Base-by-base conservation (phyloP, 768 basidiomycete genomes). In the Macrocybe gigantea region DNA sequence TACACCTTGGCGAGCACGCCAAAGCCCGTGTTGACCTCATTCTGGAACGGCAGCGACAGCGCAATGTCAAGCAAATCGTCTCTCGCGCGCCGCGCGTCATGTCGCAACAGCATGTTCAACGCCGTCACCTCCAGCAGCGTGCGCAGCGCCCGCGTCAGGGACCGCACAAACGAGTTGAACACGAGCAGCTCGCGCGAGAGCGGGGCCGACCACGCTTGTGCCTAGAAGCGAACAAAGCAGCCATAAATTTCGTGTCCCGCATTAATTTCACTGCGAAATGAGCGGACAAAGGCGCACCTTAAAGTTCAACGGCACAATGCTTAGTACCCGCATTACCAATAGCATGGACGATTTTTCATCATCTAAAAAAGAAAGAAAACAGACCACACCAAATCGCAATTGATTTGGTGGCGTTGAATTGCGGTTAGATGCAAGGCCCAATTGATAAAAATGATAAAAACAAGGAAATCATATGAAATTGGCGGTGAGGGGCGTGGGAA, bases 1-100 rank as follows among this genome's bases (percentile, higher is more conserved):
- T 96, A 95, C 33, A 94, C 93, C 74, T 97, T 99, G 11, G 90
- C 93, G 14, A 99, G 78, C 53, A 99, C 90, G 3, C 96, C 96
- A 66, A 97, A 97, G 13, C 94, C 96, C 0, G 96, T 98, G 74
- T 96, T 96, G 57, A 93, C 92, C 61, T 98, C 96, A 47, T 80
- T 77, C 63, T 96, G 94, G 80, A 98, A 96, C 7, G 94, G 93
- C 33, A 97, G 74, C 39, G 90, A 92, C 33, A 96, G 77, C 53
- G 91, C 82, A 52, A 98, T 85, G 63, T 98, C 96, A 57, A 96
- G 71, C 54, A 92, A 72, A 62, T 98, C 96, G 53, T 97, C 94
- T 57, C 95, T 80, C 38, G 81, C 78, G 42, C 90, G 78, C 32
- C 85, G 82, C 33, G 92, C 93, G 60, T 97, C 94, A 31, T 80